Evolutionary conservation across 805 yeast genomes (phyloP).

Genomic region (Lipomyces mesembrius): DNA sequence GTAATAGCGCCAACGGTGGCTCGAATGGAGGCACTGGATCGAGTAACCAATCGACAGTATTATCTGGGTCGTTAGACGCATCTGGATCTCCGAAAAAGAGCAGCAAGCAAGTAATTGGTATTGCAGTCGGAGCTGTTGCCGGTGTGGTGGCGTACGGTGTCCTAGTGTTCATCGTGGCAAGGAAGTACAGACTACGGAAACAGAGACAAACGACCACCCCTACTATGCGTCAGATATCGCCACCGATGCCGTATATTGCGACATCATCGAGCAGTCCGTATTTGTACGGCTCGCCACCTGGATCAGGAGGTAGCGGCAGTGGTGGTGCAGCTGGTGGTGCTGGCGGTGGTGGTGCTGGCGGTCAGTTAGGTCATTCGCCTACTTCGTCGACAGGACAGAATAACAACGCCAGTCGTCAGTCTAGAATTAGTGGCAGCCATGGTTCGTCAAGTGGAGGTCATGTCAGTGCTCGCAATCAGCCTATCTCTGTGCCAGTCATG

Average conservation of each 20-base stretch:
- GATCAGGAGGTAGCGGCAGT: constrained; percentile 27
- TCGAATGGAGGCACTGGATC: constrained; percentile 35
- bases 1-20: constrained; percentile 11
- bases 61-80: constrained; percentile 46
- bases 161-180: constrained; percentile 60
- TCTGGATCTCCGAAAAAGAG: constrained; percentile 31
- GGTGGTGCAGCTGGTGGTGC: constrained; percentile 15
- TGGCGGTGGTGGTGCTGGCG: neutral
- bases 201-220: constrained; percentile 10
- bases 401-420: constrained; percentile 4
- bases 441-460: constrained; percentile 26
- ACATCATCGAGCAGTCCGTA: constrained; percentile 9
- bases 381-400: constrained; percentile 10
- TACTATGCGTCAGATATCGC: constrained; percentile 26
- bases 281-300: constrained; percentile 1
- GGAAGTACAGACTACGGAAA: constrained; percentile 49
- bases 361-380: constrained; percentile 10
- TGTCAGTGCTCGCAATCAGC: constrained; percentile 40
- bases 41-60: constrained; percentile 27
- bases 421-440: constrained; percentile 25
- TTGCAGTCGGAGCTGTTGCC: constrained; percentile 79
- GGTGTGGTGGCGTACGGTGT: constrained; percentile 74
- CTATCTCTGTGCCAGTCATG: constrained; percentile 49
- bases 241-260: constrained; percentile 28
- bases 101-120: constrained; percentile 64